Percentiles rank a stretch among this genome's conserved stretches.
Evolutionary conservation across 176 grass and related monocot species (phyloP).

Genomic region (Aegilops tauschii): DNA sequence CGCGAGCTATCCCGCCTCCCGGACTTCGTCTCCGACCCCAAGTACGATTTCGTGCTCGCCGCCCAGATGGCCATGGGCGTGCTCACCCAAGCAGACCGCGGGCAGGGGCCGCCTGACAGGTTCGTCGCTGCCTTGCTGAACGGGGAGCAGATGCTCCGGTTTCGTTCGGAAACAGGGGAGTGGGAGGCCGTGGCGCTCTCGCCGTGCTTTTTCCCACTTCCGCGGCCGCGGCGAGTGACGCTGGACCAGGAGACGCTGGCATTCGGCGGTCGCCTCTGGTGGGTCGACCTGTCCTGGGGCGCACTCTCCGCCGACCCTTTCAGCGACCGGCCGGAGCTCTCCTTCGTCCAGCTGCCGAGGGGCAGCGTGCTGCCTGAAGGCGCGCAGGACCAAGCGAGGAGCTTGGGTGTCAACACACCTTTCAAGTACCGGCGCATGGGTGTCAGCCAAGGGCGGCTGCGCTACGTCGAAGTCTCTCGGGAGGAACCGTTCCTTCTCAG

Average conservation of each 20-base stretch:
- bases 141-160: constrained; percentile 6
- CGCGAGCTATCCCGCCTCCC: constrained; percentile 31
- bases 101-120: not conserved
- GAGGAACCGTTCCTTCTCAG: constrained; percentile 17
- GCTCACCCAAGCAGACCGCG: not conserved
- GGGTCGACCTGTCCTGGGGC: not conserved
- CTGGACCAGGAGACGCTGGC: not conserved
- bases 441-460: constrained; percentile 30
- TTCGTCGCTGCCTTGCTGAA: not conserved
- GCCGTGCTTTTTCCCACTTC: not conserved
- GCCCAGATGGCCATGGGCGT: not conserved
- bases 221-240: not conserved
- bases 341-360: not conserved
- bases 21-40: constrained; percentile 10
- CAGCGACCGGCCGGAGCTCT: constrained; percentile 16
- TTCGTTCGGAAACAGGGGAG: constrained; percentile 11
- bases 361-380: not conserved
- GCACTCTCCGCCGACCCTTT: not conserved
- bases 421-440: constrained; percentile 2
- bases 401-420: no score
- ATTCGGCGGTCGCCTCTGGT: not conserved
- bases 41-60: no score
- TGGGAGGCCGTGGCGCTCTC: constrained; percentile 12
- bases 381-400: not conserved
- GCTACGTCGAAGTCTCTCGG: constrained; percentile 27